Percentiles rank a stretch among this genome's conserved stretches.
phyloP scores from a whole-genome alignment of 179 eudicot species.

The Spinacia oleracea region DNA sequence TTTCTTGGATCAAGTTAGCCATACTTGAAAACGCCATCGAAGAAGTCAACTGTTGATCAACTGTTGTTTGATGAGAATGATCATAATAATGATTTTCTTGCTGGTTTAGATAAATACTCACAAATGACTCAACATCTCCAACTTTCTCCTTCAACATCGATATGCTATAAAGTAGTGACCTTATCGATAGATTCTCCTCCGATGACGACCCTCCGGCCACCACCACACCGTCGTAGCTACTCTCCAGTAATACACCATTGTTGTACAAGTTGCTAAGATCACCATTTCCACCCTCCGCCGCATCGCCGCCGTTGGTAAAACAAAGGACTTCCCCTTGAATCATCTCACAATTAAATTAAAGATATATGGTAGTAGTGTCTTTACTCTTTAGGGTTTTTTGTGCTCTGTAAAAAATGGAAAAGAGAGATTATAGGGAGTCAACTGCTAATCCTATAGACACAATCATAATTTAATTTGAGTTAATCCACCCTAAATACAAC shows the following conservation, averaged over 20 bases:
- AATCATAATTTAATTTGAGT: slow-evolving; percentile 6
- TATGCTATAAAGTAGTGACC: slow-evolving; percentile 44
- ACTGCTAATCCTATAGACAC: neutral
- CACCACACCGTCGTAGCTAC: slow-evolving; percentile 15
- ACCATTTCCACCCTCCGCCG: slow-evolving; percentile 21
- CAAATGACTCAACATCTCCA: slow-evolving; percentile 48
- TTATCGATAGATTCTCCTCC: slow-evolving; percentile 21
- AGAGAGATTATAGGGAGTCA: slow-evolving; percentile 30
- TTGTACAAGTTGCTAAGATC: slow-evolving; percentile 1
- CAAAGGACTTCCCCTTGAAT: slow-evolving; percentile 24
- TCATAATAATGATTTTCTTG: neutral
- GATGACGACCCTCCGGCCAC: slow-evolving; percentile 4
- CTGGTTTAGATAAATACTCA: slow-evolving; percentile 29
- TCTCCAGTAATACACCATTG: slow-evolving; percentile 1
- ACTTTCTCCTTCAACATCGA: slow-evolving; percentile 52
- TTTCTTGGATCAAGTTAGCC: slow-evolving; percentile 59
- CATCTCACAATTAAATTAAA: slow-evolving; percentile 1
- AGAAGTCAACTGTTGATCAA: slow-evolving; percentile 22
- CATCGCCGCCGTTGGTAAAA: slow-evolving; percentile 17
- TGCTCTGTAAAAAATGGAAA: neutral
- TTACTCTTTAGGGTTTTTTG: neutral
- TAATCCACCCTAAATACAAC: slow-evolving; percentile 31
- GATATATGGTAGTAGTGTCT: too few species aligned
- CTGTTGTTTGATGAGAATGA: slow-evolving; percentile 8
- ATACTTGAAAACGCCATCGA: slow-evolving; percentile 40